Evolutionary conservation across 1,284 basidiomycete species (phyloP).

Genomic region (Trichosporon asahii): DNA sequence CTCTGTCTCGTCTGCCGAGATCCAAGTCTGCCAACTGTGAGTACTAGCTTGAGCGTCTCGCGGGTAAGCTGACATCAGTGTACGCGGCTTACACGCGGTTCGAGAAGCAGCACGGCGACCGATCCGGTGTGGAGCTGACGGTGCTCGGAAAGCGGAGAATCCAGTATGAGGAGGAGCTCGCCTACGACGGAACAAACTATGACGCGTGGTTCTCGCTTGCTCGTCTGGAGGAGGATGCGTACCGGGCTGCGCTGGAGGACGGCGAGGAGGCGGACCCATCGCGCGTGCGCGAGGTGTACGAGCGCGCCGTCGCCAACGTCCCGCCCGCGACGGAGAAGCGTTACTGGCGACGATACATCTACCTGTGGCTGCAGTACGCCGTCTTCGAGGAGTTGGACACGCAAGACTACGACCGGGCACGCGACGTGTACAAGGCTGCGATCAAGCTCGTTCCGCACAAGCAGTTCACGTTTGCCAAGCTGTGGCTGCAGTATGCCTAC

Average conservation of each 20-base stretch:
- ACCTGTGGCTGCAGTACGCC: constrained; percentile 89
- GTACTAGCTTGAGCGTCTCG: constrained; percentile 13
- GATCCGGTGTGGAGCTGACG: constrained; percentile 82
- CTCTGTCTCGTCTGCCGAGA: constrained; percentile 80
- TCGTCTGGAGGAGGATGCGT: constrained; percentile 85
- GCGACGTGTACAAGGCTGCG: constrained; percentile 90
- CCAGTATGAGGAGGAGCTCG: constrained; percentile 92
- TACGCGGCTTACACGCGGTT: constrained; percentile 94
- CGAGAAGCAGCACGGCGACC: constrained; percentile 94
- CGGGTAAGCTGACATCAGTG: constrained; percentile 39
- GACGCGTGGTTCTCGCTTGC: constrained; percentile 99
- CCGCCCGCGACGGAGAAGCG: constrained; percentile 64
- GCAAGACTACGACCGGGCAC: constrained; percentile 77
- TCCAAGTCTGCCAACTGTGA: constrained; percentile 69
- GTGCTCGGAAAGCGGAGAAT: constrained; percentile 94
- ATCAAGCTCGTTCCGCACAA: constrained; percentile 89
- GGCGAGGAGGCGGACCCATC: constrained; percentile 59
- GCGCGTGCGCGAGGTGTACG: constrained; percentile 88
- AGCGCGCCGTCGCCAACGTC: constrained; percentile 91
- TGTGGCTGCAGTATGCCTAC: constrained; percentile 85
- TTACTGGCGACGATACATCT: constrained; percentile 90
- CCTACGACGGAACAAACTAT: constrained; percentile 85
- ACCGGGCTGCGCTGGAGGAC: constrained; percentile 69
- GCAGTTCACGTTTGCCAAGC: constrained; percentile 93
- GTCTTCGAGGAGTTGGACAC: constrained; percentile 95